A percentile compares a stretch with the other conserved stretches of the same genome.
phyloP scores from a whole-genome alignment of 805 yeast species.

The Ogataea zsoltii region DNA sequence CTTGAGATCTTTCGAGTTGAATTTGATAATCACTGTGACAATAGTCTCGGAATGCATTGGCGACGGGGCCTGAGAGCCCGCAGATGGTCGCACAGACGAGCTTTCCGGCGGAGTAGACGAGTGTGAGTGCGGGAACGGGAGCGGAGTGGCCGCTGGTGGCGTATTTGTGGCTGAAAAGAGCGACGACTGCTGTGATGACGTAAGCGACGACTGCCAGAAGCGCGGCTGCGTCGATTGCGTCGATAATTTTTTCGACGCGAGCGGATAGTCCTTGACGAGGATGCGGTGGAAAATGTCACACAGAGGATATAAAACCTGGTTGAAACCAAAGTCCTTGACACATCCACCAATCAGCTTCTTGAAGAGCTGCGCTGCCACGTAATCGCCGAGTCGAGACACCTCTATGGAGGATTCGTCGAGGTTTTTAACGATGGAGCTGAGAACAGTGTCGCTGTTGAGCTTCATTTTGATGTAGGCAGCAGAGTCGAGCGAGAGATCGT shows the following conservation, averaged over 20 bases:
- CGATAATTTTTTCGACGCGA: slow-evolving; percentile 40
- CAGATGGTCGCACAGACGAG: too few relatives aligned
- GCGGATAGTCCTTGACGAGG: slow-evolving; percentile 64
- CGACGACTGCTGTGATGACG: slow-evolving; percentile 2
- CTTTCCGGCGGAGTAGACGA: slow-evolving; percentile 9
- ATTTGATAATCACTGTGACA: slow-evolving; percentile 46
- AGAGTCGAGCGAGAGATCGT: slow-evolving; percentile 53
- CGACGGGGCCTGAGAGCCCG: slow-evolving; percentile 11
- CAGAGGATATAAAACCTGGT: slow-evolving; percentile 60
- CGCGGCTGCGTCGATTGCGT: too few relatives aligned
- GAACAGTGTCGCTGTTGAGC: slow-evolving; percentile 37
- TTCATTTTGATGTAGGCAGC: slow-evolving; percentile 47
- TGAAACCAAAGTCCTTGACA: slow-evolving; percentile 80
- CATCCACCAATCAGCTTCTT: slow-evolving; percentile 67
- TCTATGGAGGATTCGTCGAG: slow-evolving; percentile 42
- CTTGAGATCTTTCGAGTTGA: slow-evolving; percentile 54
- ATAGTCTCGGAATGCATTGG: slow-evolving; percentile 25
- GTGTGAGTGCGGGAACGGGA: slow-evolving; percentile 4
- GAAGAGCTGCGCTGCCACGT: slow-evolving; percentile 54
- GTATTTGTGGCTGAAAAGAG: slow-evolving; percentile 3
- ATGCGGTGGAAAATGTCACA: slow-evolving; percentile 67
- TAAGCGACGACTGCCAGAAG: slow-evolving; percentile 1
- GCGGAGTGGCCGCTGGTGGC: slow-evolving; percentile 8
- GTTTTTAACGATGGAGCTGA: slow-evolving; percentile 47
- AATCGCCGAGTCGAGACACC: slow-evolving; percentile 43